Conservation (phyloP, 148 eudicot genomes). For the Pharnaceum exiguum region DNA sequence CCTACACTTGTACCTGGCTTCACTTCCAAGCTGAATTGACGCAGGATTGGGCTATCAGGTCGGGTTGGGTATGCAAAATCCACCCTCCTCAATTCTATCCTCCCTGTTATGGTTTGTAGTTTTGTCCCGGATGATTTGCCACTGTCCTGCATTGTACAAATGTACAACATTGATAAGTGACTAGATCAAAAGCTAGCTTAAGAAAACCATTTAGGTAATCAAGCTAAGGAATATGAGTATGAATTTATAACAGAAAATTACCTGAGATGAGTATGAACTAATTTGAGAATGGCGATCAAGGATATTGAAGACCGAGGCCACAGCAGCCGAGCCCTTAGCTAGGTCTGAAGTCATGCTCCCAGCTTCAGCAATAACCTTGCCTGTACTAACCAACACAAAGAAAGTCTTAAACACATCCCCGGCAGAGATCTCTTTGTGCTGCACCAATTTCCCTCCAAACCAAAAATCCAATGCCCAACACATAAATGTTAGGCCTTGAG, state of each 20-base stretch:
- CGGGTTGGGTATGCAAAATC: constrained; percentile 77
- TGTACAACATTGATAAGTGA: background rate
- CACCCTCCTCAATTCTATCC: constrained; percentile 63
- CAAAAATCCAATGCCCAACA: constrained; percentile 97
- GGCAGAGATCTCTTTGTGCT: constrained; percentile 66
- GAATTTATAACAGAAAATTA: too few species aligned
- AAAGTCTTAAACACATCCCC: constrained; percentile 92
- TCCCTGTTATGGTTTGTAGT: constrained; percentile 43
- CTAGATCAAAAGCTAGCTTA: too few species aligned
- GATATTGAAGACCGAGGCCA: constrained; percentile 70
- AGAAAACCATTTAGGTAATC: too few species aligned
- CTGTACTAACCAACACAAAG: constrained; percentile 87
- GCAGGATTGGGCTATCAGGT: constrained; percentile 38
- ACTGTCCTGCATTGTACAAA: constrained; percentile 18
- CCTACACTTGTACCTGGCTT: constrained; percentile 76
- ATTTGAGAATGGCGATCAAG: constrained; percentile 68
- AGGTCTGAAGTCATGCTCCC: constrained; percentile 97
- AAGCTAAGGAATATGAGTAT: too few species aligned
- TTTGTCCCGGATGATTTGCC: constrained; percentile 26
- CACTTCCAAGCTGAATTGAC: constrained; percentile 60
- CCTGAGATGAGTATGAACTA: constrained; percentile 27
- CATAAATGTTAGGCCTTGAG: constrained; percentile 79
- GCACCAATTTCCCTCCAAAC: constrained; percentile 80
- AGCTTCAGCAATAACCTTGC: constrained; percentile 95
- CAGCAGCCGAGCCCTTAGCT: constrained; percentile 76